phyloP scores from a whole-genome alignment of 345 rosid genomes.

The Brassica napus region DNA sequence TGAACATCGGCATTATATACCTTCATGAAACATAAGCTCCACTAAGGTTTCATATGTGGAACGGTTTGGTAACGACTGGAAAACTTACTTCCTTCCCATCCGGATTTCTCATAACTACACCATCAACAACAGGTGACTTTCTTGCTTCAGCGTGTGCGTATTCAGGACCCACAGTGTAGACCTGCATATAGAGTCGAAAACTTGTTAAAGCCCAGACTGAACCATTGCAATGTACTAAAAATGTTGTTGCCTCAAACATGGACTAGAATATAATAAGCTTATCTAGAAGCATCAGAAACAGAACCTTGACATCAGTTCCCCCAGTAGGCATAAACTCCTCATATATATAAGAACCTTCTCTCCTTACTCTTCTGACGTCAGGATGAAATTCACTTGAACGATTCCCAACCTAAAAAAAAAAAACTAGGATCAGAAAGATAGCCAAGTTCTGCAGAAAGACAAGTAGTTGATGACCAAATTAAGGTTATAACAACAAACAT shows the following conservation, averaged over 20 bases:
- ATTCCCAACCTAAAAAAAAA: conserved; percentile 71
- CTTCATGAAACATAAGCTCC: conserved; percentile 16
- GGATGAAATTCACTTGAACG: conserved; percentile 99
- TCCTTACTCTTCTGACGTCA: conserved; percentile 97
- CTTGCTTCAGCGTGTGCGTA: conserved; percentile 99
- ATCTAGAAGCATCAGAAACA: conserved; percentile 8
- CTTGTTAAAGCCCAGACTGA: conserved; percentile 19
- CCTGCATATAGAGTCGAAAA: conserved; percentile 51
- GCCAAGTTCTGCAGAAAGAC: conserved; percentile 6
- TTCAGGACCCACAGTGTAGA: conserved; percentile 97
- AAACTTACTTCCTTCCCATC: conserved; percentile 96
- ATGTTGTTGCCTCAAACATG: neutral
- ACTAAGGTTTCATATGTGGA: conserved; percentile 25
- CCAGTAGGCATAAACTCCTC: conserved; percentile 99
- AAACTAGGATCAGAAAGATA: conserved; percentile 17
- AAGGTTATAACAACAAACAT: neutral
- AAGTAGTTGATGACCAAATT: neutral
- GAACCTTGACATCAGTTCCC: conserved; percentile 99
- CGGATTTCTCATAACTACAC: conserved; percentile 97
- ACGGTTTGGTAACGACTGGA: conserved; percentile 9
- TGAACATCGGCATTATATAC: conserved; percentile 17
- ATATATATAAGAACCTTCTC: conserved; percentile 96
- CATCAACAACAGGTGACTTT: conserved; percentile 99
- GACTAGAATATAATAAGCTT: neutral
- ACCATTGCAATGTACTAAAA: conserved; percentile 5